Conservation (phyloP, 2,329 filamentous ascomycete genomes). For the Aspergillus sp. region DNA sequence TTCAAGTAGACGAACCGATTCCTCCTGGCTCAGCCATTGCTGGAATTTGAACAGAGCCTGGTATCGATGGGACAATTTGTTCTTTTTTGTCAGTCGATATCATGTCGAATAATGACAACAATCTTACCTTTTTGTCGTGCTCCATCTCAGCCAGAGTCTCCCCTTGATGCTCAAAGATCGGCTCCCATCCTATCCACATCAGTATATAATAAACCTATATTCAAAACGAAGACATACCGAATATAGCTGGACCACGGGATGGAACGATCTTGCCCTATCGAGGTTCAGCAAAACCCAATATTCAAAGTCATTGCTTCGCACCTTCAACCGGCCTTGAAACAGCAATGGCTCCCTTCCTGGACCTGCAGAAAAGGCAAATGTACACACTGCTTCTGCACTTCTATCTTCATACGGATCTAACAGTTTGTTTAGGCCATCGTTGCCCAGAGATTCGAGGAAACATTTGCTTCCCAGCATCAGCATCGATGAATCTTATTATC, state of each 20-base stretch:
- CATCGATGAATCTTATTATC: too few relatives aligned
- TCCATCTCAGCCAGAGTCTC: slow-evolving; percentile 97
- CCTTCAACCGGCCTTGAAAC: slow-evolving; percentile 84
- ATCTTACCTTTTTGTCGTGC: slow-evolving; percentile 72
- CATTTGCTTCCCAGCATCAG: slow-evolving; percentile 64
- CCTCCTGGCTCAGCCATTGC: slow-evolving; percentile 57
- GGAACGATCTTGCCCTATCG: slow-evolving; percentile 73
- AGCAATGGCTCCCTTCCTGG: slow-evolving; percentile 78
- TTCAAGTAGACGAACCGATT: too few relatives aligned
- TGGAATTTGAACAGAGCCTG: slow-evolving; percentile 82
- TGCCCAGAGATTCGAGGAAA: slow-evolving; percentile 81
- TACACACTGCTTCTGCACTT: slow-evolving; percentile 90
- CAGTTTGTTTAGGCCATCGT: slow-evolving; percentile 82
- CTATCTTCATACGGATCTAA: slow-evolving; percentile 87
- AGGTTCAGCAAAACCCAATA: neutral
- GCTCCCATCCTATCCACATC: slow-evolving; percentile 72
- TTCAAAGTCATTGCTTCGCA: neutral
- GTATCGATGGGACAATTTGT: slow-evolving; percentile 85
- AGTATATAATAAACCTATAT: neutral
- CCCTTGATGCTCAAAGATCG: slow-evolving; percentile 90
- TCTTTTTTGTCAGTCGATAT: slow-evolving; percentile 42
- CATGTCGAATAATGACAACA: too few relatives aligned
- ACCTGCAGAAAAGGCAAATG: slow-evolving; percentile 85
- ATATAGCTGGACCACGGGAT: slow-evolving; percentile 71
- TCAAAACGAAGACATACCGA: slow-evolving; percentile 58